Conservation (phyloP, 1,139 yeast genomes). For the Cylindricascospora bacillispora region DNA sequence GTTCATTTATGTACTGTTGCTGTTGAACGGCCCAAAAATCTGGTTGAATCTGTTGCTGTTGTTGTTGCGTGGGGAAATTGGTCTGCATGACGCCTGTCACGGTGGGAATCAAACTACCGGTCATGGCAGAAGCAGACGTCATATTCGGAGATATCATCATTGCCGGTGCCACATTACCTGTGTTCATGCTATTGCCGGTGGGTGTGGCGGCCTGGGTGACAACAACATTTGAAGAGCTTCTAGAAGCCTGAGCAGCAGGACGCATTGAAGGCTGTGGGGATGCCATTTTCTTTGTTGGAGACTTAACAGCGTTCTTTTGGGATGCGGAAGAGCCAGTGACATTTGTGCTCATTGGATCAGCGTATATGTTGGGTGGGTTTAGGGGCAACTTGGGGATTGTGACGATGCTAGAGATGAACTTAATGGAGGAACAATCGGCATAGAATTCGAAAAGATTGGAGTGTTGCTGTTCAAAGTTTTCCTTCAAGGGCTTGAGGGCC, state of each 20-base stretch:
- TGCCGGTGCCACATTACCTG: too few relatives aligned
- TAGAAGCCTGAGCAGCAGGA: conserved; percentile 2
- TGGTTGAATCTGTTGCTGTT: conserved; percentile 9
- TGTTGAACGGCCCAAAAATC: conserved; percentile 39
- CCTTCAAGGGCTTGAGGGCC: conserved; percentile 61
- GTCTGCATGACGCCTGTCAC: conserved; percentile 3
- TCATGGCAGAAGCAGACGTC: conserved; percentile 8
- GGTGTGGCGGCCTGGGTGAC: neutral
- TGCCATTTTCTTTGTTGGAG: conserved; percentile 4
- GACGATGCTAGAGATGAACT: conserved; percentile 70
- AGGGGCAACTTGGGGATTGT: conserved; percentile 72
- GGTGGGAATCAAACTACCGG: conserved; percentile 7
- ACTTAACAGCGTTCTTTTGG: conserved; percentile 6
- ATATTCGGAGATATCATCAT: conserved; percentile 9
- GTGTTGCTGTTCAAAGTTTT: conserved; percentile 71
- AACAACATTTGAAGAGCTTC: conserved; percentile 1
- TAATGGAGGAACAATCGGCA: conserved; percentile 79
- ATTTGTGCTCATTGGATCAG: conserved; percentile 1
- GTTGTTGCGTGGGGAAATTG: conserved; percentile 2
- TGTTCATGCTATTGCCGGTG: too few relatives aligned
- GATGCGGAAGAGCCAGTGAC: neutral
- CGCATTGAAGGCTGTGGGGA: conserved; percentile 3
- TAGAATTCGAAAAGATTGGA: conserved; percentile 69
- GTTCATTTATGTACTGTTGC: conserved; percentile 31
- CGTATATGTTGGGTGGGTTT: conserved; percentile 41